These are phyloP conservation scores for Cucurbitaria berberidis DNA, from an alignment of 2,329 filamentous ascomycete genomes.

Conservation along the genomic window DNA sequence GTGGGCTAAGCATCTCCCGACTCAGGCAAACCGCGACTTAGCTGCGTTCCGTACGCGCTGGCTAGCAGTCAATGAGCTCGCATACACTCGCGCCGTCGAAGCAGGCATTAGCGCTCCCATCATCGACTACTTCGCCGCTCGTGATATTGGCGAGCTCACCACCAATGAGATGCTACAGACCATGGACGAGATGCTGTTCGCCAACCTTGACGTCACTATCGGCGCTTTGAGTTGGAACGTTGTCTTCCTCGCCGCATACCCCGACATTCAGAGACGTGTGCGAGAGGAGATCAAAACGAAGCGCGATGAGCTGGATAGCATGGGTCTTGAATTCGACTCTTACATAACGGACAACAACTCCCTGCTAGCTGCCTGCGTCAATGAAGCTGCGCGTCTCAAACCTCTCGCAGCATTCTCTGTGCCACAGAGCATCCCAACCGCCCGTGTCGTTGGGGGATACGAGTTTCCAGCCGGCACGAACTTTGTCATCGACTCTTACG, in stretches of 20 bases:
- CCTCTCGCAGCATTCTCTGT: slow-evolving; percentile 52
- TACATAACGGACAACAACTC: background rate
- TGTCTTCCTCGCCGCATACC: slow-evolving; percentile 51
- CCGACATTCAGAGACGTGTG: slow-evolving; percentile 39
- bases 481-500: slow-evolving; percentile 54
- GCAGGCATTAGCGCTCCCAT: slow-evolving; percentile 17
- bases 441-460: slow-evolving; percentile 21
- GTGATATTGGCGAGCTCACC: background rate
- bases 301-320: background rate
- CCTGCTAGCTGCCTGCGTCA: slow-evolving; percentile 38
- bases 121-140: slow-evolving; percentile 1
- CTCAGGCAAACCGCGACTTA: slow-evolving; percentile 29
- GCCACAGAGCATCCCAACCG: slow-evolving; percentile 49
- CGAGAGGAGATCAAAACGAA: slow-evolving; percentile 27
- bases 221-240: slow-evolving; percentile 54
- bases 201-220: slow-evolving; percentile 57
- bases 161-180: slow-evolving; percentile 42
- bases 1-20: slow-evolving; percentile 35
- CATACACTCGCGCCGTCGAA: slow-evolving; percentile 6
- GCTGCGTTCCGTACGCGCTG: slow-evolving; percentile 20
- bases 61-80: slow-evolving; percentile 42
- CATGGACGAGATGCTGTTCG: slow-evolving; percentile 56
- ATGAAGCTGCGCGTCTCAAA: slow-evolving; percentile 49
- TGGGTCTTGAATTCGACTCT: slow-evolving; percentile 2
- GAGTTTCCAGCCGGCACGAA: slow-evolving; percentile 46